Conservation (phyloP, 2,329 filamentous ascomycete species). For the Davidsoniella neocaledoniae region DNA sequence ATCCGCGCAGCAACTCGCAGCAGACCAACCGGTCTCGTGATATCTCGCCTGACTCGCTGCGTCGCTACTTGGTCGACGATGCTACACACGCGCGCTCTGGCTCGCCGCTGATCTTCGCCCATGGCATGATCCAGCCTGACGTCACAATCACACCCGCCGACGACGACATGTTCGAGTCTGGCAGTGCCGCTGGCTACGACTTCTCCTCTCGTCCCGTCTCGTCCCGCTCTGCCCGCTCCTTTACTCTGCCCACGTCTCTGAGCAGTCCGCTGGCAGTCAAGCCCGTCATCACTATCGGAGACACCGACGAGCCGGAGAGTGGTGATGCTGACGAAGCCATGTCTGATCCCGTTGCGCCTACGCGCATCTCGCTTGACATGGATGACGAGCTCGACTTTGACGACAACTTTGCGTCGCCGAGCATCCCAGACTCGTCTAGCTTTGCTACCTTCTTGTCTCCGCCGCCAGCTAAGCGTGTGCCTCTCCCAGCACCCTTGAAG, state of each 20-base stretch:
- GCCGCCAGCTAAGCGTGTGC: conserved; percentile 29
- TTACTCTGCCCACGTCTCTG: conserved; percentile 3
- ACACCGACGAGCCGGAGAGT: not conserved
- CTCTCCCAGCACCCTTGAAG: conserved; percentile 14
- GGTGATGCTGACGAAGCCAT: not conserved
- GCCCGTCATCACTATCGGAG: not conserved
- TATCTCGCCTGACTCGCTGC: conserved; percentile 38
- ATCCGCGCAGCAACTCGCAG: not conserved
- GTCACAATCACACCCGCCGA: conserved; percentile 8
- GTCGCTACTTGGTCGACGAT: conserved; percentile 34
- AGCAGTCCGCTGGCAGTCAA: conserved; percentile 5
- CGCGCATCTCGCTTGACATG: conserved; percentile 9
- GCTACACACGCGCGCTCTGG: conserved; percentile 15
- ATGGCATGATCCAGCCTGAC: conserved; percentile 1
- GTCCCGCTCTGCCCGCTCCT: conserved; percentile 5
- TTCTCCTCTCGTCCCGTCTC: conserved; percentile 3
- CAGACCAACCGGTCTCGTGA: conserved; percentile 23
- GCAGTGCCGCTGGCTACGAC: not conserved
- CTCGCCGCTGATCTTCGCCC: conserved; percentile 9
- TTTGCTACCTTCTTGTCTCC: conserved; percentile 34
- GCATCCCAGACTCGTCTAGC: conserved; percentile 26
- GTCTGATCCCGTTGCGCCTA: not conserved
- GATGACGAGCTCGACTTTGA: conserved; percentile 38
- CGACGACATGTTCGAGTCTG: not conserved
- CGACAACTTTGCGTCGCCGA: conserved; percentile 43